Evolutionary conservation across 306 rosid genomes (phyloP).

Genomic region (Lathyrus oleraceus): DNA sequence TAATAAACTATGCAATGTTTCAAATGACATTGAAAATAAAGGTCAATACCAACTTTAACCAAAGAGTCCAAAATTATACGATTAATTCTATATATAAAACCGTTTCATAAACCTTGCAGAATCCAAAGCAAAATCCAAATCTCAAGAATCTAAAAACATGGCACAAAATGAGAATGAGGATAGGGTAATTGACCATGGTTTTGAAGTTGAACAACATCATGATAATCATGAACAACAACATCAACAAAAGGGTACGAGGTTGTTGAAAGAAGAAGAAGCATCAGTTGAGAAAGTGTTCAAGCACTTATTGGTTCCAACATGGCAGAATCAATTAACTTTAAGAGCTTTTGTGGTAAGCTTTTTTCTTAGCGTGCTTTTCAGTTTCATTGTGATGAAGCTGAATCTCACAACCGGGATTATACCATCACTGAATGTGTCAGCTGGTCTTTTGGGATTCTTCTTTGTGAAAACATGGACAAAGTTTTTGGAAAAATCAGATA

Average conservation of each 20-base stretch:
- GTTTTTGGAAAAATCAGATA: slow-evolving; percentile 43
- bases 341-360: slow-evolving; percentile 60
- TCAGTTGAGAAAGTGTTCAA: slow-evolving; percentile 54
- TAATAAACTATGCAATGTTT: slow-evolving; percentile 12
- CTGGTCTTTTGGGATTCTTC: slow-evolving; percentile 57
- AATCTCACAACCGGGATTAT: slow-evolving; percentile 62
- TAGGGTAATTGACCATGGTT: slow-evolving; percentile 17
- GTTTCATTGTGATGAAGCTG: slow-evolving; percentile 61
- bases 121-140: slow-evolving; percentile 24
- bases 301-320: slow-evolving; percentile 49
- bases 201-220: not conserved
- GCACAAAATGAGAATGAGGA: slow-evolving; percentile 33
- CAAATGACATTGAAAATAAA: not conserved
- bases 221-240: slow-evolving; percentile 19
- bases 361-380: slow-evolving; percentile 44
- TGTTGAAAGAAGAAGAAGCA: slow-evolving; percentile 30
- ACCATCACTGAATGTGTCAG: slow-evolving; percentile 62
- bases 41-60: not conserved
- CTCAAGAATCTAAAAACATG: slow-evolving; percentile 37
- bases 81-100: not conserved
- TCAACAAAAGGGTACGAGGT: not conserved
- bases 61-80: not conserved
- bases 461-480: slow-evolving; percentile 56
- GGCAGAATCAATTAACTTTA: slow-evolving; percentile 49
- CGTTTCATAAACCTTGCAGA: slow-evolving; percentile 18